Evolutionary conservation across 768 basidiomycete species (phyloP).

Genomic region (Boletus eberwhitei): DNA sequence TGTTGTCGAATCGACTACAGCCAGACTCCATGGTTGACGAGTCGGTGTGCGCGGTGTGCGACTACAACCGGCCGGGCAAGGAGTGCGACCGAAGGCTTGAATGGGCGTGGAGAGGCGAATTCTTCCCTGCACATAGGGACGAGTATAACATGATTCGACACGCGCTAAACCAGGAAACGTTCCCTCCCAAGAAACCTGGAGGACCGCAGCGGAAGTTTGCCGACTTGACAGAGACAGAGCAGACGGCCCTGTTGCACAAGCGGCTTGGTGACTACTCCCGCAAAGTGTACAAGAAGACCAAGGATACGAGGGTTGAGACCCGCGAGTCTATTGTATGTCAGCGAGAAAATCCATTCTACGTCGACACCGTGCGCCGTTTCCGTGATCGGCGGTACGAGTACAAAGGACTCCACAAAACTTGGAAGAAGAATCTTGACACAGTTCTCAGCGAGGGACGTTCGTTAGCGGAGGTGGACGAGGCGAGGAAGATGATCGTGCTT

Average conservation of each 20-base stretch:
- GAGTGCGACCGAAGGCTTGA: constrained; percentile 88
- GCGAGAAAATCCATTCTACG: constrained; percentile 97
- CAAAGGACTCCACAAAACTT: constrained; percentile 96
- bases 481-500: constrained; percentile 97
- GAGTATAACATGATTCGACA: constrained; percentile 99
- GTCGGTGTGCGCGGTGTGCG: constrained; percentile 94
- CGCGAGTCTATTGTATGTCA: constrained; percentile 96
- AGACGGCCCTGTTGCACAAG: constrained; percentile 90
- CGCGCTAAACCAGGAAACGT: constrained; percentile 90
- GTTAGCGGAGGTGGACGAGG: constrained; percentile 89
- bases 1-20: constrained; percentile 98
- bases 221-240: constrained; percentile 81
- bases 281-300: constrained; percentile 98
- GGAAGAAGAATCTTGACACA: constrained; percentile 96
- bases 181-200: constrained; percentile 77
- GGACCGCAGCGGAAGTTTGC: constrained; percentile 75
- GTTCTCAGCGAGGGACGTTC: constrained; percentile 63
- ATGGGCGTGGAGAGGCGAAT: constrained; percentile 99
- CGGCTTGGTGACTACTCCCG: constrained; percentile 97
- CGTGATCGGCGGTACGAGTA: constrained; percentile 98
- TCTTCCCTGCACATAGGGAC: constrained; percentile 94
- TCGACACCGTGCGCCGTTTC: constrained; percentile 96
- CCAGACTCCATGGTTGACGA: constrained; percentile 98
- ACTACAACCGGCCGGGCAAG: constrained; percentile 96
- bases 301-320: constrained; percentile 93